These are phyloP conservation scores for Purpureocillium takamizusanense DNA, from an alignment of 2,329 filamentous ascomycete species.

Conservation along the genomic window DNA sequence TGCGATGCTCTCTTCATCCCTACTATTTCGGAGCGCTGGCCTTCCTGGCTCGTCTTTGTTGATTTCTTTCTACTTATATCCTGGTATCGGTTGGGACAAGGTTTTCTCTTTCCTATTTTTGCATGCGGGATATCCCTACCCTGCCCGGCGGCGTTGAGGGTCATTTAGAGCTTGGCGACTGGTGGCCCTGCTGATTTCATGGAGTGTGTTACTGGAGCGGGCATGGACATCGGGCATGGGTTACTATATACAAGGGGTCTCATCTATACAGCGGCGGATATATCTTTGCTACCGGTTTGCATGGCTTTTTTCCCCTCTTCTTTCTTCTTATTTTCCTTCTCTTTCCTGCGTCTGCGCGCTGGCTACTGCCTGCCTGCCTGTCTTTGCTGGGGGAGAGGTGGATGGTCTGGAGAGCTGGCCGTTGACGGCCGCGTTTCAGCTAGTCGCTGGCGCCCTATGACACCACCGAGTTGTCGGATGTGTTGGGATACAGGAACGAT, in stretches of 20 bases:
- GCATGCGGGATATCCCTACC: conserved; percentile 3
- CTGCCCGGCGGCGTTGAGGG: conserved; percentile 5
- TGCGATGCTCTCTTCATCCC: conserved; percentile 1
- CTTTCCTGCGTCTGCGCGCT: not conserved
- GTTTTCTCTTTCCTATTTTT: not conserved
- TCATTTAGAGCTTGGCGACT: conserved; percentile 2
- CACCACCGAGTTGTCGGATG: not conserved
- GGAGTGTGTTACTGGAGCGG: not conserved
- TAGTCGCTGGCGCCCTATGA: not conserved
- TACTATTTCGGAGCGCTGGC: conserved; percentile 10
- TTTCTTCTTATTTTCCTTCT: not conserved
- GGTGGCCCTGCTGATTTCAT: not conserved
- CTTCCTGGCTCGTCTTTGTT: no score
- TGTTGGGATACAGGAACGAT: not conserved
- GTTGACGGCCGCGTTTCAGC: no score
- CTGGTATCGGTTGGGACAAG: not conserved
- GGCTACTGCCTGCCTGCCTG: not conserved
- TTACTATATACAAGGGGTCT: conserved; percentile 3
- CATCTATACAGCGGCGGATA: conserved; percentile 7
- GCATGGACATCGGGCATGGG: conserved; percentile 3
- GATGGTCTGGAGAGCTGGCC: no score
- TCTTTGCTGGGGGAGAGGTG: not conserved
- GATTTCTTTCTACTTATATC: not conserved
- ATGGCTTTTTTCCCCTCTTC: not conserved
- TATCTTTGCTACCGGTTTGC: conserved; percentile 1